Evolutionary conservation across 164 flowering plant genomes (phyloP).

Genomic region (Brasenia schreberi): DNA sequence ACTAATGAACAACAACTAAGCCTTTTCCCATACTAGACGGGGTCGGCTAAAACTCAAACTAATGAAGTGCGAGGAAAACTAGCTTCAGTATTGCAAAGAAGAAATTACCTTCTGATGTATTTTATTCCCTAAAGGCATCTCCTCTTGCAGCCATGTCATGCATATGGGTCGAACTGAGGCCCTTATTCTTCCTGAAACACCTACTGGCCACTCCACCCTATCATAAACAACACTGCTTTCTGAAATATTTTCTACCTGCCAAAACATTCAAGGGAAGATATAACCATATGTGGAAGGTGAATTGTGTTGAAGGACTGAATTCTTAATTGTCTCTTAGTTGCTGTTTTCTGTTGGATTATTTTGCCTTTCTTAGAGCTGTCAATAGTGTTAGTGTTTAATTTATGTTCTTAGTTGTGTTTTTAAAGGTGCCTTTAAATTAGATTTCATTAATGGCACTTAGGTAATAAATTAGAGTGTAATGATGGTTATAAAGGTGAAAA

Average conservation of each 20-base stretch:
- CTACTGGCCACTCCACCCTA: constrained; percentile 24
- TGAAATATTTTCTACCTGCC: constrained; percentile 51
- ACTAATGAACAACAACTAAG: not conserved
- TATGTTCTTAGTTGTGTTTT: too few species aligned
- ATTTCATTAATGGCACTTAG: too few species aligned
- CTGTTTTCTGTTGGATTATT: too few species aligned
- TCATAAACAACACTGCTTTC: constrained; percentile 12
- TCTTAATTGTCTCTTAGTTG: too few species aligned
- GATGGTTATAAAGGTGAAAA: too few species aligned
- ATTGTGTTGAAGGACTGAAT: too few species aligned
- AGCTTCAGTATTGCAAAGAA: not conserved
- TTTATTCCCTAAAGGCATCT: constrained; percentile 24
- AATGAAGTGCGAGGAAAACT: not conserved
- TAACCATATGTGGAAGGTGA: not conserved
- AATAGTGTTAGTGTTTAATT: too few species aligned
- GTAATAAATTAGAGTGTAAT: too few species aligned
- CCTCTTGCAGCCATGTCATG: constrained; percentile 62
- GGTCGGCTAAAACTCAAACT: not conserved
- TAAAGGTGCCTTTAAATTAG: too few species aligned
- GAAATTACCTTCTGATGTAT: constrained; percentile 32
- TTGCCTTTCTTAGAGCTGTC: too few species aligned
- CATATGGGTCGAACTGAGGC: constrained; percentile 34
- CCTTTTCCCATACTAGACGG: too few species aligned
- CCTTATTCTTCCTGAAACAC: constrained; percentile 30
- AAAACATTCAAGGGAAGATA: constrained; percentile 3